Base-by-base conservation (phyloP, 192 early-diverging fungal genomes). In the Linnemannia schmuckeri region DNA sequence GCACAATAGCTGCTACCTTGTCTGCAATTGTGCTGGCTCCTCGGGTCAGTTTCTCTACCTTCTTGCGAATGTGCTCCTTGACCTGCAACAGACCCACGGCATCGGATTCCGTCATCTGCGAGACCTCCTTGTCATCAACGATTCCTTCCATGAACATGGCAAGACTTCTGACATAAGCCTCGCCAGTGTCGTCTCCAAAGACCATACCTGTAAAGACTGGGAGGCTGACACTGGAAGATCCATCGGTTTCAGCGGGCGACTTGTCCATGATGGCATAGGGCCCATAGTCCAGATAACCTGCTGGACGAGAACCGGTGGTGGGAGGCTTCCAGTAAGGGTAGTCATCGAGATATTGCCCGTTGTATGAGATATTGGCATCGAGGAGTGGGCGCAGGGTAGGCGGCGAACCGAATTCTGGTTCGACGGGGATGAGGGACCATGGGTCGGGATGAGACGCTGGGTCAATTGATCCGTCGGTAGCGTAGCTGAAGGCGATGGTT, bases 141-240 rank as follows among this genome's bases (percentile, higher is more conserved):
- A 90, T 74, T 3, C 82, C 86, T 18, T 80, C 82, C 17, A 88
- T 76, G 81, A 95, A 95, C 41, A 88, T 80, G 68, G 85, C 88
- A 18, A 94, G 71, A 75, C 93, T 94, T 20, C 82, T 76, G 47
- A 92, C 83, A 76, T 94, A 94, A 2, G 93, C 91, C 81, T 94
- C 91, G 0, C 92, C 93, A 7, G 80, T 83, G 33, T 90, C 89
- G 52, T 93, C 92, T n/a, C 93, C 93, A 83, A 90, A 95, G 27
- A 90, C 88, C 77, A 88, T 88, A 82, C 78, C 91, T 38, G 88
- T 89, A 66, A 83, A 91, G n/a, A 82, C 86, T 74, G 90, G 79
- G 30, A 87, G 81, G 33, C 81, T 80, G 10, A 87, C 57, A 37
- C 85, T 80, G 6, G 75, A 74, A 15, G 71, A 76, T 33, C 72